Evolutionary conservation across 768 basidiomycete species (phyloP).

Genomic region (Termitomyces sp.): DNA sequence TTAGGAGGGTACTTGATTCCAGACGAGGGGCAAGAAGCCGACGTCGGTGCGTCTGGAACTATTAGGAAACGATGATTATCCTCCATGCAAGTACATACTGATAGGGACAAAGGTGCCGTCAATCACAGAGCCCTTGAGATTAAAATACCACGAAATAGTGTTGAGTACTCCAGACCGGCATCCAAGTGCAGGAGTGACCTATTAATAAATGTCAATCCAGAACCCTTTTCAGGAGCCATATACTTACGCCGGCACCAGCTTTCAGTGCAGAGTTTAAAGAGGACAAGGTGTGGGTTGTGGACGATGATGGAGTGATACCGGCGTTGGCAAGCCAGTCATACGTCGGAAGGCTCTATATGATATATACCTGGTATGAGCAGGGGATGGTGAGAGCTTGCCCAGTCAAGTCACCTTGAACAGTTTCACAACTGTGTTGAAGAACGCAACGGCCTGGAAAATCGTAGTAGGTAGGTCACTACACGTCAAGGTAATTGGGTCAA

Average conservation of each 20-base stretch:
- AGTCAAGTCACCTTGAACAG: slow-evolving; percentile 44
- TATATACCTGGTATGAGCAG: slow-evolving; percentile 5
- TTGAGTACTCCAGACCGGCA: slow-evolving; percentile 26
- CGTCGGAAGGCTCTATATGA: slow-evolving; percentile 51
- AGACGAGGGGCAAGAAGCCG: slow-evolving; percentile 46
- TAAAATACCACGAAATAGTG: slow-evolving; percentile 57
- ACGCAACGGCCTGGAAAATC: slow-evolving; percentile 53
- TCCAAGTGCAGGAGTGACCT: slow-evolving; percentile 40
- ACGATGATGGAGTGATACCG: slow-evolving; percentile 70
- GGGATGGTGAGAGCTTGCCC: slow-evolving; percentile 20
- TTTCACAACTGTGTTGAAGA: slow-evolving; percentile 53
- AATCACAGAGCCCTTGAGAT: slow-evolving; percentile 59
- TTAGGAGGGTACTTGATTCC: slow-evolving; percentile 63
- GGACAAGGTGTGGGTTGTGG: slow-evolving; percentile 52
- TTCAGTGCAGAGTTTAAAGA: slow-evolving; percentile 50
- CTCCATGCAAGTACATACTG: slow-evolving; percentile 29
- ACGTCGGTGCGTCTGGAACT: slow-evolving; percentile 42
- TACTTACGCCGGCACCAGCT: slow-evolving; percentile 43
- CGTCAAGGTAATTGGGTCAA: neutral
- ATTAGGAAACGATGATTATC: neutral
- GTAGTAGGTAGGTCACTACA: neutral
- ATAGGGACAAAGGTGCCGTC: slow-evolving; percentile 63
- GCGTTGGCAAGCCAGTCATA: slow-evolving; percentile 63
- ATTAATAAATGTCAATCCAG: neutral
- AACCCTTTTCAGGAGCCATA: neutral